Evolutionary conservation across 73 alveolate genomes (phyloP).

Genomic region (Durusdinium trenchii): DNA sequence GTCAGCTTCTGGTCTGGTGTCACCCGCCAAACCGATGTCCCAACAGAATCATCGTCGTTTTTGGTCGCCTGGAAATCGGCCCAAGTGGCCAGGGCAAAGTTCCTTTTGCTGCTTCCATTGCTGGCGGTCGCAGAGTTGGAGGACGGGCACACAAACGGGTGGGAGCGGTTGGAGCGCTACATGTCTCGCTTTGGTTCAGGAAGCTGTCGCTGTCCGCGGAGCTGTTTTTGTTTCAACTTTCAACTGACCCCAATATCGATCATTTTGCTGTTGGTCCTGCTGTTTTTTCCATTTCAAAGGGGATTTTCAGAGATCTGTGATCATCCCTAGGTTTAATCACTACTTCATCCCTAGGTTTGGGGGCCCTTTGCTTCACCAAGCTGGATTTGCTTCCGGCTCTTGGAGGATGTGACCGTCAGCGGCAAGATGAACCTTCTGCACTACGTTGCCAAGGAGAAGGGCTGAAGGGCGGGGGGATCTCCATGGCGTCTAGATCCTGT

Average conservation of each 20-base stretch:
- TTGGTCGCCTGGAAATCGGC: no score
- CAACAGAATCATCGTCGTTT: no score
- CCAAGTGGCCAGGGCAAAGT: slow-evolving; percentile 5
- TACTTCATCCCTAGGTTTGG: background rate
- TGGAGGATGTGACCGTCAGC: slow-evolving; percentile 47
- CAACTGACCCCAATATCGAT: no score
- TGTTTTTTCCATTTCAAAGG: background rate
- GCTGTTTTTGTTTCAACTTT: no score
- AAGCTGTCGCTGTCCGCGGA: no score
- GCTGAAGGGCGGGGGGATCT: background rate
- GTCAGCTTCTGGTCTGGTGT: no score
- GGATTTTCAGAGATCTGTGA: background rate
- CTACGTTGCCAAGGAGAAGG: slow-evolving; percentile 37
- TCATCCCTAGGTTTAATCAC: background rate
- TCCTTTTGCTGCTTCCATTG: slow-evolving; percentile 19
- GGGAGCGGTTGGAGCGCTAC: no score
- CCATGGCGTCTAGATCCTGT: no score
- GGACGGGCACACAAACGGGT: background rate
- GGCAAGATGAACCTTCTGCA: slow-evolving; percentile 53
- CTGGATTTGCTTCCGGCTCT: background rate
- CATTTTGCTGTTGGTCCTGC: no score
- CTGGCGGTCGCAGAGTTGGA: slow-evolving; percentile 20
- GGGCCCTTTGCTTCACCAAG: background rate
- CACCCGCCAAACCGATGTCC: no score
- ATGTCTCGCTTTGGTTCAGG: no score